Percentiles rank a stretch among this genome's conserved stretches.
Conservation (phyloP, 1,284 basidiomycete species). For the Moniliella sp. region DNA sequence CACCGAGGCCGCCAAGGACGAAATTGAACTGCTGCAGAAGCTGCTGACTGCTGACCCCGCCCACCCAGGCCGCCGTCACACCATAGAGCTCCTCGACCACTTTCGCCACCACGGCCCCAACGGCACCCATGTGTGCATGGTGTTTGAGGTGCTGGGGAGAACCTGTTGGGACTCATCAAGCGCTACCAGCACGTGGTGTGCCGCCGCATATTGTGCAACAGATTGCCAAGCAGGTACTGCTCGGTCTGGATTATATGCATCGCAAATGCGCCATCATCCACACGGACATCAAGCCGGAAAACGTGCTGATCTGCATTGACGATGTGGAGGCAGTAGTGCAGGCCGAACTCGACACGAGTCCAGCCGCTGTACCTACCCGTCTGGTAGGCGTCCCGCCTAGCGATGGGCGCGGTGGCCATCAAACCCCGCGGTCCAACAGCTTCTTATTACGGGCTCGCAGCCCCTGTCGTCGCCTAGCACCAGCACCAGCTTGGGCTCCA, state of each 20-base stretch:
- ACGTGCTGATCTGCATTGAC: conserved; percentile 73
- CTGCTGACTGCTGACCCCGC: conserved; percentile 62
- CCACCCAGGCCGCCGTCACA: conserved; percentile 29
- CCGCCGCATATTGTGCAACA: conserved; percentile 73
- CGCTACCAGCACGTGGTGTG: conserved; percentile 75
- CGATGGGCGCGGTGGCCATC: conserved; percentile 76
- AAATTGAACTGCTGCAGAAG: conserved; percentile 80
- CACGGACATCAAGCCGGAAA: conserved; percentile 72
- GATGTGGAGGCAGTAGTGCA: too few relatives aligned
- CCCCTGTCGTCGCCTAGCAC: conserved; percentile 52
- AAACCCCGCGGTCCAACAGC: conserved; percentile 73
- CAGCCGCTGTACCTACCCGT: conserved; percentile 44
- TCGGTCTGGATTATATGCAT: conserved; percentile 86
- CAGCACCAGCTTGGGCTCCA: conserved; percentile 51
- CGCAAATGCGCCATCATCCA: conserved; percentile 66
- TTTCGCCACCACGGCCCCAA: conserved; percentile 82
- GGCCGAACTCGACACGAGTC: conserved; percentile 47
- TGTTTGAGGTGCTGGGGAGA: conserved; percentile 87
- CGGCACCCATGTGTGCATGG: conserved; percentile 88
- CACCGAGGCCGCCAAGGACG: conserved; percentile 83
- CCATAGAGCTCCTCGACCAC: conserved; percentile 80
- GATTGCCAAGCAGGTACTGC: conserved; percentile 75
- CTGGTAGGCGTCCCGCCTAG: conserved; percentile 76
- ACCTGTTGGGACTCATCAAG: conserved; percentile 79
- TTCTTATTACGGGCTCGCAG: too few relatives aligned